Percentiles rank a stretch among this genome's conserved stretches.
Conservation (phyloP, 2,329 filamentous ascomycete genomes). For the Periglandula ipomoeae region DNA sequence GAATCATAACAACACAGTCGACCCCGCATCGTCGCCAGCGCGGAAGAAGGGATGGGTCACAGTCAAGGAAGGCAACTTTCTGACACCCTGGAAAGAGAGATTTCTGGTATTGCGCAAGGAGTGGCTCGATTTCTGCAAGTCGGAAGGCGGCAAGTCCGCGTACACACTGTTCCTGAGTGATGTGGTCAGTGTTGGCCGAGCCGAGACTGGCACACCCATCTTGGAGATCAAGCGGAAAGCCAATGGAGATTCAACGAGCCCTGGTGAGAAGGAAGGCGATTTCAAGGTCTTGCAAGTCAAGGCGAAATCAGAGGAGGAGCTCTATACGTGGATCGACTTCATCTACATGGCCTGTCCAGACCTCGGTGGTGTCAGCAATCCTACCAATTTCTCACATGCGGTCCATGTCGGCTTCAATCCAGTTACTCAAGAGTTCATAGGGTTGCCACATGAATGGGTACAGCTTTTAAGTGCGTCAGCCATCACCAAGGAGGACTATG, state of each 20-base stretch:
- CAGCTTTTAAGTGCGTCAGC: constrained; percentile 92
- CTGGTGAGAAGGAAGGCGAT: constrained; percentile 69
- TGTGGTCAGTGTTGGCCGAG: constrained; percentile 68
- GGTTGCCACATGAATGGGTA: constrained; percentile 92
- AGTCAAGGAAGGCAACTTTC: constrained; percentile 82
- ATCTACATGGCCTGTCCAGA: constrained; percentile 95
- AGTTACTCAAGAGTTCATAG: constrained; percentile 88
- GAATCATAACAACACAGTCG: neutral
- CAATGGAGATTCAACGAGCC: constrained; percentile 58
- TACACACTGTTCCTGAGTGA: constrained; percentile 76
- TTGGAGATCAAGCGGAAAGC: constrained; percentile 80
- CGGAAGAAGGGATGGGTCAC: constrained; percentile 62
- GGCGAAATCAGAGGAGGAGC: constrained; percentile 90
- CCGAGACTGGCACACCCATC: constrained; percentile 48
- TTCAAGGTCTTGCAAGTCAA: constrained; percentile 82
- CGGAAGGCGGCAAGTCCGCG: constrained; percentile 69
- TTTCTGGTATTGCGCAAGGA: constrained; percentile 86
- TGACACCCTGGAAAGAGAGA: constrained; percentile 80
- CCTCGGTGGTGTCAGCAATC: constrained; percentile 97
- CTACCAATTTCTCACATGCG: constrained; percentile 94
- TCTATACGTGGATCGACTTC: constrained; percentile 98
- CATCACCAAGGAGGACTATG: constrained; percentile 97
- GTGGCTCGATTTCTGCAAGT: constrained; percentile 87
- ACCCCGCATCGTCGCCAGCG: neutral
- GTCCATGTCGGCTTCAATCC: constrained; percentile 98